Base-by-base conservation (phyloP, 2,329 filamentous ascomycete genomes). In the Fusarium multiceps region DNA sequence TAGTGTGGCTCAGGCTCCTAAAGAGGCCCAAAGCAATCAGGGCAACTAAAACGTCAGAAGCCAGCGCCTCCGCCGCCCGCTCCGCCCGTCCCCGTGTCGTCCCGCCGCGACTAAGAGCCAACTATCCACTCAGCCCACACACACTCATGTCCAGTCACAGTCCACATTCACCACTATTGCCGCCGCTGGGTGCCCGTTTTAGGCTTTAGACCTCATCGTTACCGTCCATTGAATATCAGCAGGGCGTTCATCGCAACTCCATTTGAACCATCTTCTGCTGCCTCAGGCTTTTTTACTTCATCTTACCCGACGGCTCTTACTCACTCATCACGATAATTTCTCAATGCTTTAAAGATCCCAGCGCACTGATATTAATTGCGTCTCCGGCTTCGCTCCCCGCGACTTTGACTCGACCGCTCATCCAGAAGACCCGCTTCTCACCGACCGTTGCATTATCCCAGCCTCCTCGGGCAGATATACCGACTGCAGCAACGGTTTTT, bases 141-240 rank as follows among this genome's bases (percentile, higher is more conserved):
- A 63, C 58, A 30, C 55, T 59, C 47, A 64, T 50, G 50, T 66
- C 68, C 70, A 74, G 66, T 71, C 66, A 73, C 28, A 65, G 34
- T 40, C 56, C 67, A 69, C 57, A 72, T 70, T 60, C 66, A 73
- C 61, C 51, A 55, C 60, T 57, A 63, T 68, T 69, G 59, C 67
- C 56, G 60, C 68, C 64, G 66, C 55, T 59, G 59, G 45, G 51
- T 57, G 63, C 66, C 71, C 69, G 69, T 72, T 69, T 66, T 71
- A 63, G 64, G 48, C 53, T 30, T 53, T 71, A 58, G 68, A 72
- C 55, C 54, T 63, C 64, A 60, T 63, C 63, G 61, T 58, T 48
- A 53, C 72, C n/a, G n/a, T 53, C 49, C 66, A 71, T 72, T 69
- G 73, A 72, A 75, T 75, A 75, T 69, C 63, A 71, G 59, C 63